Conservation (phyloP, 1,284 basidiomycete species). For the Testicularia cyperi region DNA sequence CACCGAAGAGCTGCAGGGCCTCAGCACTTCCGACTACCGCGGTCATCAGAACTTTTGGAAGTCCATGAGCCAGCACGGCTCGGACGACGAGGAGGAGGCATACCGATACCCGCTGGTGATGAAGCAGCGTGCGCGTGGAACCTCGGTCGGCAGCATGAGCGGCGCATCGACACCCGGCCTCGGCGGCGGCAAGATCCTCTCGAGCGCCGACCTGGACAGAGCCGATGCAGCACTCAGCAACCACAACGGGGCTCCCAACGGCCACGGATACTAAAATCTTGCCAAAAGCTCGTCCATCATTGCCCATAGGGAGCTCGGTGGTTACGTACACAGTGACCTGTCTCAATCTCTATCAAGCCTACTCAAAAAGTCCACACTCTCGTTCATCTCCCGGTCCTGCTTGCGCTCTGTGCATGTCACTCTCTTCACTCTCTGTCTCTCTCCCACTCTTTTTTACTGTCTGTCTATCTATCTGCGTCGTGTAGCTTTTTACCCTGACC, state of each 20-base stretch:
- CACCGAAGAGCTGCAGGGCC: conserved; percentile 51
- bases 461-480: too few relatives aligned
- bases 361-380: too few relatives aligned
- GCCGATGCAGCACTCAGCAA: conserved; percentile 50
- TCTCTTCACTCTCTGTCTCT: not conserved
- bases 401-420: too few relatives aligned
- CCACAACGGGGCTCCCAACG: conserved; percentile 30
- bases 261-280: conserved; percentile 4
- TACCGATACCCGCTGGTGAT: conserved; percentile 51
- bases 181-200: conserved; percentile 44
- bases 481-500: too few relatives aligned
- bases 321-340: too few relatives aligned
- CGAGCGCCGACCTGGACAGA: conserved; percentile 44
- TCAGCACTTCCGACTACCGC: conserved; percentile 52
- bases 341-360: too few relatives aligned
- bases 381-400: too few relatives aligned
- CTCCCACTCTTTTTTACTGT: too few relatives aligned
- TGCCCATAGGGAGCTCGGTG: too few relatives aligned
- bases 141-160: conserved; percentile 51
- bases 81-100: conserved; percentile 51
- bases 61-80: conserved; percentile 47
- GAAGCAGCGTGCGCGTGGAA: conserved; percentile 42
- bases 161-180: conserved; percentile 52
- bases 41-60: conserved; percentile 51
- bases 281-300: too few relatives aligned